phyloP scores from a whole-genome alignment of 2,329 filamentous ascomycete genomes.

The Colletotrichum somersetense region DNA sequence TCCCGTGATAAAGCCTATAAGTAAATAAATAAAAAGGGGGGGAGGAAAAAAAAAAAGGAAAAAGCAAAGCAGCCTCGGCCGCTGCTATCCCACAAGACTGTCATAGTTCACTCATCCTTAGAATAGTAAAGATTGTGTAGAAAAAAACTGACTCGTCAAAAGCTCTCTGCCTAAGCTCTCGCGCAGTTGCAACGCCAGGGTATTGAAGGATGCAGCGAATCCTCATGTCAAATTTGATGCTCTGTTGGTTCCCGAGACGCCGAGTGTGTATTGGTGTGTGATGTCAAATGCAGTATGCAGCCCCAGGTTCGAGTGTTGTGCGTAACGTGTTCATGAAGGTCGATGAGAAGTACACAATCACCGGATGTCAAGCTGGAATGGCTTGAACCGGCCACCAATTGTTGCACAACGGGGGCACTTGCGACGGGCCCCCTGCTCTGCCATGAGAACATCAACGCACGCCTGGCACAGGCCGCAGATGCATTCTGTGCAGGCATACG shows the following conservation, averaged over 20 bases:
- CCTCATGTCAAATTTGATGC: constrained; percentile 36
- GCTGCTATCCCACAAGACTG: constrained; percentile 19
- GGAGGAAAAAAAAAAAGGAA: background rate
- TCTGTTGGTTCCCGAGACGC: constrained; percentile 38
- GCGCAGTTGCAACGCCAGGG: constrained; percentile 40
- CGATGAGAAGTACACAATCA: constrained; percentile 48
- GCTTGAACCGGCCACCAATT: constrained; percentile 84
- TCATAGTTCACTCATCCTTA: constrained; percentile 30
- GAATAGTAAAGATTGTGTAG: constrained; percentile 38
- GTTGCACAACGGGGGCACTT: constrained; percentile 85
- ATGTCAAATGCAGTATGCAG: constrained; percentile 36
- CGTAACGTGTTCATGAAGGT: constrained; percentile 13
- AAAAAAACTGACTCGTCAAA: constrained; percentile 34
- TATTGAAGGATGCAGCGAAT: constrained; percentile 38
- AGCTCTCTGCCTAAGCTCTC: constrained; percentile 41
- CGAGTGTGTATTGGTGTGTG: constrained; percentile 12
- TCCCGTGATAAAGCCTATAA: constrained; percentile 28
- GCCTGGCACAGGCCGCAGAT: constrained; percentile 92
- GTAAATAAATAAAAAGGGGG: background rate
- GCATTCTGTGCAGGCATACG: constrained; percentile 95
- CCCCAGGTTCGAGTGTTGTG: constrained; percentile 12
- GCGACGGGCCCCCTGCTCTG: constrained; percentile 79
- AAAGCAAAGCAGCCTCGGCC: background rate
- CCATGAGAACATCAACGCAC: constrained; percentile 85
- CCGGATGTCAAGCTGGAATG: constrained; percentile 85